Base-by-base conservation (phyloP, 371 early-diverging fungal genomes). In the Apophysomyces elegans region DNA sequence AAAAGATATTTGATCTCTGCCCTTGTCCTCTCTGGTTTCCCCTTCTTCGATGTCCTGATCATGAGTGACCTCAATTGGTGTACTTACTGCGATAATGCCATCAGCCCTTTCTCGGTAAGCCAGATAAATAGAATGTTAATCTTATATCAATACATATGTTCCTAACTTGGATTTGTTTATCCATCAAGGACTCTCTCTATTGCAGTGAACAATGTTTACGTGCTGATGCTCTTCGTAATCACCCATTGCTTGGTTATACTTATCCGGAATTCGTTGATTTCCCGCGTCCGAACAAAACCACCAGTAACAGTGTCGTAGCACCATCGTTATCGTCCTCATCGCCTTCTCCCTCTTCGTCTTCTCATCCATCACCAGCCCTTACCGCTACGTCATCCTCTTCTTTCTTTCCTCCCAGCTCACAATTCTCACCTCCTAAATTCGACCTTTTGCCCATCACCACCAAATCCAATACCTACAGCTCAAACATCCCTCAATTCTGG, bases 191-290 rank as follows among this genome's bases (percentile, higher is more conserved):
- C 47, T 75, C 72, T 7, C 60, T 75, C 1, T 75, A 75, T 59
- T 75, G 75, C 56, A 66, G 68, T 50, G 72, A 72, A 65, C 61
- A 67, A 9, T 75, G 75, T 38, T 41, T 75, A 39, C 62, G 65
- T 41, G 56, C 59, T 11, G 75, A 75, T 65, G 69, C 75, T 11
- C 57, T 75, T 32, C 35, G 61, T 7, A 71, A 69, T 38, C 72
- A 75, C 35, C 75, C 75, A 18, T 63, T 69, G 38, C 65, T 71
- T 18, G 72, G 72, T 5, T 70, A 76, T 36, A 62, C 54, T 14
- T 72, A 68, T 66, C 65, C 68, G 39, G 76, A 76, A 45, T 68
- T 76, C 35, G 56, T 57, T 44, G 65, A 72, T 59, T 76, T 76
- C 41, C 73, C 72, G 14, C 72, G 67, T 8, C 66, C 71, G 54